A percentile compares a stretch with the other conserved stretches of the same genome.
phyloP scores from a whole-genome alignment of 2,329 filamentous ascomycete species.

The Ramularia collo-cygni region DNA sequence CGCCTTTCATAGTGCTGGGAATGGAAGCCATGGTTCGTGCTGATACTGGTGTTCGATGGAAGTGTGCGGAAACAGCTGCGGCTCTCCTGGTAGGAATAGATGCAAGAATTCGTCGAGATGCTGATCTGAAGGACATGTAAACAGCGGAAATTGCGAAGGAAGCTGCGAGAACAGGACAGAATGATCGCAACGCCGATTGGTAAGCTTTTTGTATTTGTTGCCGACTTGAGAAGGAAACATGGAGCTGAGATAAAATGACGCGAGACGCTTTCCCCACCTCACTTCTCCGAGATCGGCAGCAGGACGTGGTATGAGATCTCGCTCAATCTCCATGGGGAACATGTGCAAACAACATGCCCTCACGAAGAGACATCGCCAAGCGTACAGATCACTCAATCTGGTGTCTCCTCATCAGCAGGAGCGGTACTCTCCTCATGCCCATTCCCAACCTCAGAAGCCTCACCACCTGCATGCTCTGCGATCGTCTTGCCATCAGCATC shows the following conservation, averaged over 20 bases:
- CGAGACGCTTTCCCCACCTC: background rate
- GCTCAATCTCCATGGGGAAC: no score
- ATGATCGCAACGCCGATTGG: no score
- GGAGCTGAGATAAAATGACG: background rate
- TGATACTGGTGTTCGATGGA: slow-evolving; percentile 6
- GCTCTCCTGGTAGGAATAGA: slow-evolving; percentile 19
- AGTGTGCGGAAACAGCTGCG: slow-evolving; percentile 21
- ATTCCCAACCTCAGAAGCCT: no score
- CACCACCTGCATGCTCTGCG: slow-evolving; percentile 13
- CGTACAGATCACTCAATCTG: no score
- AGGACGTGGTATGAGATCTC: no score
- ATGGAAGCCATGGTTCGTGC: slow-evolving; percentile 40
- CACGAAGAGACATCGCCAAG: no score
- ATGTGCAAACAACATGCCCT: no score
- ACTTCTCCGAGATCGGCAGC: slow-evolving; percentile 3
- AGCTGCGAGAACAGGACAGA: background rate
- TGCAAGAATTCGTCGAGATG: slow-evolving; percentile 11
- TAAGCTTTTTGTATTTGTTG: slow-evolving; percentile 3
- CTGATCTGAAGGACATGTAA: slow-evolving; percentile 17
- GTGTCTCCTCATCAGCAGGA: no score
- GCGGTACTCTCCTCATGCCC: no score
- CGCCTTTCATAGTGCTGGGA: slow-evolving; percentile 64
- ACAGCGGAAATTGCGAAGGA: background rate
- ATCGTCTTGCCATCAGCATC: slow-evolving; percentile 4
- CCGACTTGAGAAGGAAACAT: slow-evolving; percentile 2